Conservation (phyloP, 176 grass and related monocot genomes). For the Rhynchospora breviuscula region DNA sequence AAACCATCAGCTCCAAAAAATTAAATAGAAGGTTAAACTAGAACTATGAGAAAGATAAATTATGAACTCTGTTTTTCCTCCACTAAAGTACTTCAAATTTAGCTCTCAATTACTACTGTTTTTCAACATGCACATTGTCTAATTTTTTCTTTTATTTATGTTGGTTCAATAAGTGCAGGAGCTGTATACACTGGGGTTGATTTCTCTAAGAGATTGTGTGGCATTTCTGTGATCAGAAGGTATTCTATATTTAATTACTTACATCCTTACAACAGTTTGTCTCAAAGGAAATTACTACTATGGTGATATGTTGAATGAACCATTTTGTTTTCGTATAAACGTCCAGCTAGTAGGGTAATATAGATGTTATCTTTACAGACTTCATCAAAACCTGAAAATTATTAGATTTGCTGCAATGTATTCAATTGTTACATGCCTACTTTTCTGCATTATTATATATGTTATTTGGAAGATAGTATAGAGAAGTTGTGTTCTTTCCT, state of each 20-base stretch:
- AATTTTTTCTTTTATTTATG: slow-evolving; percentile 25
- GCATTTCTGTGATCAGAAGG: slow-evolving; percentile 98
- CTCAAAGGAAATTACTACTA: not conserved
- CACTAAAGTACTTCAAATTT: not conserved
- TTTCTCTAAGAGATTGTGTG: slow-evolving; percentile 94
- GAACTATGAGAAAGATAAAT: not conserved
- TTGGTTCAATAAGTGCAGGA: slow-evolving; percentile 49
- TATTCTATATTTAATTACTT: slow-evolving; percentile 27
- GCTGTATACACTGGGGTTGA: slow-evolving; percentile 88
- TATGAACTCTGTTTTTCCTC: not conserved
- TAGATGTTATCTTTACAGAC: not conserved
- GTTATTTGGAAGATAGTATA: not conserved
- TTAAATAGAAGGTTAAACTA: not conserved
- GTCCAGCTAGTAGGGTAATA: not conserved
- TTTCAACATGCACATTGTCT: slow-evolving; percentile 16
- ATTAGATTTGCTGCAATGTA: not conserved
- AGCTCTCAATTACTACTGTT: not conserved
- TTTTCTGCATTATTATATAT: not conserved
- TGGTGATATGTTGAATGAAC: not conserved
- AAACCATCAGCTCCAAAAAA: not conserved
- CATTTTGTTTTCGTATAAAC: not conserved
- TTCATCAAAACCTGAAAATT: not conserved
- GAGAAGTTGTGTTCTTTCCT: not conserved
- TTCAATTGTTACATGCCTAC: not conserved
- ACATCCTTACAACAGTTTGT: not conserved